Base-by-base conservation (phyloP, 768 basidiomycete genomes). In the Thelephora ganbajun region DNA sequence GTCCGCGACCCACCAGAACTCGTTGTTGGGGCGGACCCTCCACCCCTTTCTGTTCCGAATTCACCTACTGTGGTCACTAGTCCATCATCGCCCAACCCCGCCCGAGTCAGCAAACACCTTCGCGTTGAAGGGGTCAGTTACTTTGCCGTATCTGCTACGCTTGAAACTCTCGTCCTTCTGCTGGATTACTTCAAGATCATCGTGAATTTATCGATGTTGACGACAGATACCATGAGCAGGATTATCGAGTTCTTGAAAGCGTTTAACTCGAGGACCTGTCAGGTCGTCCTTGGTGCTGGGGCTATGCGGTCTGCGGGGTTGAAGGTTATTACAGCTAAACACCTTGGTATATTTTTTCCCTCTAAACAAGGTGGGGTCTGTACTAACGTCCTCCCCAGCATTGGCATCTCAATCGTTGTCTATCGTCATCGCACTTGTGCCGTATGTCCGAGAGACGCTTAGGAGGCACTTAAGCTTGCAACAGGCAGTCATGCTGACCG, bases 221-320 rank as follows among this genome's bases (percentile, higher is more conserved):
- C 89, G 43, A 96, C 87, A 50, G 94, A 99, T 58, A 80, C 83
- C n/a, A 94, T 98, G 88, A 78, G 80, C 51, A 78, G 89, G 33
- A 73, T 93, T 20, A 88, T 98, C 53, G 96, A 99, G 62, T 93
- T 93, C 59, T 69, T 99, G 50, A 98, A 97, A 66, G 83, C 92
- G 22, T 98, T 94, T 70, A 99, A 99, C 62, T 98, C 94, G 26
- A 71, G 96, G 55, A 94, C 91, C 2, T 99, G 96, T 64, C 96
- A 98, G 61, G 93, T 98, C 41, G 96, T 99, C 0, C 71, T 99
- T 7, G 96, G 96, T 2, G 96, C 96, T 7, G 96, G 96, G 12
- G 96, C 96, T n/a, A 97, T 98, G 93, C 74, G 92, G 37, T 92
- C 89, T 14, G 96, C 96, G 16, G 96, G 96, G 5, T 66, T 99